Conservation (phyloP, 129 eudicot species). For the Daucus carota region DNA sequence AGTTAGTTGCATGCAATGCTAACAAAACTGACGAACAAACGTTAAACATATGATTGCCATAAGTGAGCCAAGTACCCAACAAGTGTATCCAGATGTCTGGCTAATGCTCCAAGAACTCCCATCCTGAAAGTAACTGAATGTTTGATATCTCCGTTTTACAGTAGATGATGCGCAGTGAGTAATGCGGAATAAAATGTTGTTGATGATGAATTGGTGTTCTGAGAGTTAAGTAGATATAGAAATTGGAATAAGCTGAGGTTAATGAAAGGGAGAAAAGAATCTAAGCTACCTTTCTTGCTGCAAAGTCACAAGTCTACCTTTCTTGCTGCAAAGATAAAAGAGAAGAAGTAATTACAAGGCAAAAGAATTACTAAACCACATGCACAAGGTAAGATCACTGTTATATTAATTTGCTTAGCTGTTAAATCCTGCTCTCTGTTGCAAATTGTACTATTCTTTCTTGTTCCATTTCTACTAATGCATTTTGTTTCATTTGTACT, state of each 20-base stretch:
- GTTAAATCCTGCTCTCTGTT: no score
- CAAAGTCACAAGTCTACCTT: neutral
- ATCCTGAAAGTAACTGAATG: slow-evolving; percentile 7
- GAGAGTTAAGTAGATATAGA: neutral
- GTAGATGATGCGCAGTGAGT: neutral
- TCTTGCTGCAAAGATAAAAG: neutral
- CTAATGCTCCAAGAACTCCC: slow-evolving; percentile 54
- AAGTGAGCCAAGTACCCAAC: slow-evolving; percentile 27
- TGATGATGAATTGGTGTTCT: neutral
- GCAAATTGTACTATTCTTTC: no score
- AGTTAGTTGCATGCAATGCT: neutral
- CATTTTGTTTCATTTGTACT: no score
- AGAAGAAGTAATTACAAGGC: neutral
- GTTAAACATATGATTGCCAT: no score
- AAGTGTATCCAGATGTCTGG: slow-evolving; percentile 38
- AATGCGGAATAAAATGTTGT: neutral
- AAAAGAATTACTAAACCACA: neutral
- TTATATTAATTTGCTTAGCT: no score
- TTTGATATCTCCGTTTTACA: neutral
- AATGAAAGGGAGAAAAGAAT: neutral
- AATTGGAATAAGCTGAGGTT: neutral
- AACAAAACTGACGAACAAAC: neutral
- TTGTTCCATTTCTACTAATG: no score
- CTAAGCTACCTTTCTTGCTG: no score
- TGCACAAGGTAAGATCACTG: neutral